Conservation (phyloP, 2,329 filamentous ascomycete species). For the Phialemoniopsis sp. region DNA sequence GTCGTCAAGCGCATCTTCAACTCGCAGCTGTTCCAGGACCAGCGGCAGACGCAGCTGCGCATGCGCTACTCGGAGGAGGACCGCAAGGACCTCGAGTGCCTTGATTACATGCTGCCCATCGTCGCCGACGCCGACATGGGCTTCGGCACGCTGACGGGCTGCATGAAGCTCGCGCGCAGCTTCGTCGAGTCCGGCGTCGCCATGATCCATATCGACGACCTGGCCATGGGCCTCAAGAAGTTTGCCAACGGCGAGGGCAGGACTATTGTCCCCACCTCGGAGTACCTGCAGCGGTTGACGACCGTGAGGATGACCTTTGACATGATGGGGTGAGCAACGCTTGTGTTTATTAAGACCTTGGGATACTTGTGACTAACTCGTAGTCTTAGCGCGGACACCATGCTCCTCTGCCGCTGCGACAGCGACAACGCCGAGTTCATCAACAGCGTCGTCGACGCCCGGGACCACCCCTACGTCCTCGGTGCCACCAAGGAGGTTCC, state of each 20-base stretch:
- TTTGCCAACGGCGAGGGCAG: slow-evolving; percentile 99
- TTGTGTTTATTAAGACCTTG: too few species aligned
- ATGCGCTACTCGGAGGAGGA: slow-evolving; percentile 69
- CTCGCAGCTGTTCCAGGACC: slow-evolving; percentile 98
- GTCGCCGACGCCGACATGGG: slow-evolving; percentile 96
- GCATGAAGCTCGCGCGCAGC: slow-evolving; percentile 99
- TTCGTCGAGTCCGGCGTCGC: slow-evolving; percentile 96
- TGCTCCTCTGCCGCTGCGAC: slow-evolving; percentile 91
- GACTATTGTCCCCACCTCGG: slow-evolving; percentile 91
- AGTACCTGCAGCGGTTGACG: slow-evolving; percentile 96
- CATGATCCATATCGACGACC: slow-evolving; percentile 98
- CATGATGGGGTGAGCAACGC: slow-evolving; percentile 97
- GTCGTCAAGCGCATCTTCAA: slow-evolving; percentile 97
- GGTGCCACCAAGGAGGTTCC: slow-evolving; percentile 85
- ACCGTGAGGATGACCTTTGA: slow-evolving; percentile 97
- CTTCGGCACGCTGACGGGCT: slow-evolving; percentile 93
- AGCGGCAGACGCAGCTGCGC: slow-evolving; percentile 96
- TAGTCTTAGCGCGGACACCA: slow-evolving; percentile 56
- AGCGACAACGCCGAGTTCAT: slow-evolving; percentile 97
- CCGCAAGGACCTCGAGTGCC: slow-evolving; percentile 69
- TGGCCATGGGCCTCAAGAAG: slow-evolving; percentile 98
- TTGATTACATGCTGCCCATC: slow-evolving; percentile 94
- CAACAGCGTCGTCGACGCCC: slow-evolving; percentile 90
- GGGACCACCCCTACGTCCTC: slow-evolving; percentile 91
- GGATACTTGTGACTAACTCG: too few species aligned